Evolutionary conservation across 148 eudicot genomes (phyloP), one percentile per base, ranked within the genome.

Genomic region (Chenopodium suecicum): DNA sequence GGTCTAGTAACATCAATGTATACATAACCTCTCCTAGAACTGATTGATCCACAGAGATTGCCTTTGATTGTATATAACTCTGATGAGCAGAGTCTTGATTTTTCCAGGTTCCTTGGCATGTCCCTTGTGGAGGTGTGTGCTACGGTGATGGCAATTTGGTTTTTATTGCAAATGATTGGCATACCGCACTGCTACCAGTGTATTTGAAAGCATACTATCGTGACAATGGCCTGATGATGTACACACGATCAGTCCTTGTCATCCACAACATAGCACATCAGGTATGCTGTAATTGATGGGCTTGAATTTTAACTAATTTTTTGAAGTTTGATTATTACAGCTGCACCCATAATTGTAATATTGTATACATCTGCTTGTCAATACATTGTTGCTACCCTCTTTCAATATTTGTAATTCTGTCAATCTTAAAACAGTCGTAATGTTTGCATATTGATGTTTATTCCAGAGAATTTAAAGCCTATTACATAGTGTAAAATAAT

Each of bases 141-240:
- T 97, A 97, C 47, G 99, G 99, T 82, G 99, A 97, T 85, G 99
- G 98, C 79, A 97, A 97, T 88, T 88, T 94, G 87, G 98, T 87
- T 73, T 97, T 97, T 86, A 90, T 97, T 84, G 99, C 98, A 80
- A 97, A 97, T 86, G 99, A 97, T 78, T 97, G 99, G 99, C 99
- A 97, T 82, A 97, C 99, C 73, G 97, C 99, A 63, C 79, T 97
- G 79, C 85, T 97, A 75, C 98, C 99, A 6, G 98, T 97, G 50
- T 97, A 97, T 86, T 91, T 97, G 11, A 97, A 97, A 82, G 99
- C 99, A 76, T 92, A 94, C 79, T 97, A 94, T 77, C 95, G 99
- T 65, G 98, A 94, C 86, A 84, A 94, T 76, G 97, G 98, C 29
- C 29, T 92, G 70, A 97, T 97, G 99, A 80, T 79, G 25, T 94